phyloP scores from a whole-genome alignment of 2,329 filamentous ascomycete genomes.

The Sporothrix humicola region DNA sequence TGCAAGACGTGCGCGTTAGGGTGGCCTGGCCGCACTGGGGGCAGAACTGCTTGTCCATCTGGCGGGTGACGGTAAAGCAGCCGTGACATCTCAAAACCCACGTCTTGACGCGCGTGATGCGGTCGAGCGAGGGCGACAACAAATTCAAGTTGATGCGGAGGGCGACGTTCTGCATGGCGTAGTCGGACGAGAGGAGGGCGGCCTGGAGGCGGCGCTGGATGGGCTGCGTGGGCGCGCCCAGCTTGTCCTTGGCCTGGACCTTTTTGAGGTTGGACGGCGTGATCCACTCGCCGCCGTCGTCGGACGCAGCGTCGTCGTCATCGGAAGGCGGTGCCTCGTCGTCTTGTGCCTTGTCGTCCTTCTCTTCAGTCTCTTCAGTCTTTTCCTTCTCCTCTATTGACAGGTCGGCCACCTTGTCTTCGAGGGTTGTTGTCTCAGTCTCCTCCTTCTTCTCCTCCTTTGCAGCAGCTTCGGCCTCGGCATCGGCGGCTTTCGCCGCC shows the following conservation, averaged over 20 bases:
- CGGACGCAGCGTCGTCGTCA: conserved; percentile 43
- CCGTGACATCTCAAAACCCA: conserved; percentile 93
- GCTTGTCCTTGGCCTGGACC: conserved; percentile 72
- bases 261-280: conserved; percentile 90
- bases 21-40: conserved; percentile 87
- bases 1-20: conserved; percentile 82
- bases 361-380: not conserved
- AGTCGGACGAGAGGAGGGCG: conserved; percentile 93
- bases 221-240: conserved; percentile 54
- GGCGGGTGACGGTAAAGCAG: conserved; percentile 83
- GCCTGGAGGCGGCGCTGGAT: conserved; percentile 75
- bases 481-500: not conserved
- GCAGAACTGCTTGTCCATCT: conserved; percentile 91
- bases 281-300: conserved; percentile 76
- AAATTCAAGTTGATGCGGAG: conserved; percentile 82
- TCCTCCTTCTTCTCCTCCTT: not conserved
- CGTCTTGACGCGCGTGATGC: conserved; percentile 83
- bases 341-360: conserved; percentile 39
- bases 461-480: not conserved
- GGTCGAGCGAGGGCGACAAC: conserved; percentile 75
- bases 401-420: conserved; percentile 28
- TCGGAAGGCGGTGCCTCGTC: not conserved
- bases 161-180: conserved; percentile 96
- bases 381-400: not conserved
- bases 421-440: not conserved